Conservation (phyloP, 331 rosid species). For the Malus hybrid region DNA sequence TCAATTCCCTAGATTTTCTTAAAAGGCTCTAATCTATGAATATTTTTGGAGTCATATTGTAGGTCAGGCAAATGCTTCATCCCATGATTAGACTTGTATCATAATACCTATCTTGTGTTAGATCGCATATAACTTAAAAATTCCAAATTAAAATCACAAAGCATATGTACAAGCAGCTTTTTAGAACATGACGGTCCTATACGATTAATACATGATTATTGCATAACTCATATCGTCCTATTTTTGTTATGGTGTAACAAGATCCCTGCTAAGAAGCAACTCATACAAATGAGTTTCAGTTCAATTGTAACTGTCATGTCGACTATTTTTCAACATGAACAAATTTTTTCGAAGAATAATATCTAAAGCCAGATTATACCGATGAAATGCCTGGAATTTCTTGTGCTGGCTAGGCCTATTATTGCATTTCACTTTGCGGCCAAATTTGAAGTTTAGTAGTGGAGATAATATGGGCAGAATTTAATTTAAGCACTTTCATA, state of each 20-base stretch:
- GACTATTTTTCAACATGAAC: too few relatives aligned
- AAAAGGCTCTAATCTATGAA: neutral
- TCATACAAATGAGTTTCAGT: too few relatives aligned
- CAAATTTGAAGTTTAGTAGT: neutral
- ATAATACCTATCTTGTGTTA: neutral
- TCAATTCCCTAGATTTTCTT: too few relatives aligned
- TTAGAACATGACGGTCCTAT: too few relatives aligned
- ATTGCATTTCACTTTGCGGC: neutral
- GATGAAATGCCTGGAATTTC: neutral
- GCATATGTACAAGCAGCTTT: too few relatives aligned
- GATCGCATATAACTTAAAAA: too few relatives aligned
- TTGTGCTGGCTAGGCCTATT: neutral
- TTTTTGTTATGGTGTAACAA: neutral
- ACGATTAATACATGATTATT: too few relatives aligned
- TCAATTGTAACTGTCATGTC: too few relatives aligned
- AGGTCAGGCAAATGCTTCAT: neutral
- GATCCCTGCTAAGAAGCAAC: too few relatives aligned
- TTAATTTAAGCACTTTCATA: neutral
- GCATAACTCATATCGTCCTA: too few relatives aligned
- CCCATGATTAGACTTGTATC: neutral
- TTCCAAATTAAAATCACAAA: too few relatives aligned
- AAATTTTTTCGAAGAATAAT: neutral
- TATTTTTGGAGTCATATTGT: neutral
- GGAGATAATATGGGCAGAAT: neutral
- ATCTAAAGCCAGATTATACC: neutral